Base-by-base conservation (phyloP, 2,329 filamentous ascomycete genomes). In the Celoporthe dispersa region DNA sequence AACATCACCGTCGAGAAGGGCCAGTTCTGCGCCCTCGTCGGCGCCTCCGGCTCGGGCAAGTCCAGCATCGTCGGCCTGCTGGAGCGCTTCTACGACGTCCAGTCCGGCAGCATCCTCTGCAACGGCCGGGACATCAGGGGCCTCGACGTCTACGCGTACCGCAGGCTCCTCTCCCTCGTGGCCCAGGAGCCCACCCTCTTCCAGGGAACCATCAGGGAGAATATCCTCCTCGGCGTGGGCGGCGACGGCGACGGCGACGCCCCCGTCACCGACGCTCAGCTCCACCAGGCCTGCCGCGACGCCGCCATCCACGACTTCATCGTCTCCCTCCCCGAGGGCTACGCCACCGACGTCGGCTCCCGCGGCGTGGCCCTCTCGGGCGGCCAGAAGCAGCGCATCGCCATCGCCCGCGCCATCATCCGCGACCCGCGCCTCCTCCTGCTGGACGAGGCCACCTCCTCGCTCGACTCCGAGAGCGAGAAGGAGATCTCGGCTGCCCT, bases 181-280 rank as follows among this genome's bases (percentile, higher is more conserved):
- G 88, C 91, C 3, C 92, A 94, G 78, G 92, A 94, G 77, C 86
- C 92, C 11, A 90, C 89, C 0, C 84, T 94, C 0, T 94, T 92
- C 75, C 88, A 90, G 77, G 90, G 86, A 16, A 88, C 88, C 0
- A 84, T 94, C 28, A 85, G 87, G 25, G 91, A 94, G 71, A 93
- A 93, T 74, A 87, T 93, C 66, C 78, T 90, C 1, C 83, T 93
- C 0, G 91, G 90, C 25, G 86, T 93, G 28, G 81, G 80, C 0
- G 77, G 85, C 44, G 81, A 80, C 0, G 77, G 85, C 44, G 9
- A 12, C 9, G 12, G 9, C 39, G 84, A 87, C 0, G 81, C 83
- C 0, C 79, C 83, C 0, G 81, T 90, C 0, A 81, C 82, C 0
- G 85, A 88, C 2, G 85, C 84, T 67, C 79, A 83, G 65, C 79